Evolutionary conservation across 2,329 filamentous ascomycete species (phyloP).

Genomic region (Chalaropsis thielavioides): DNA sequence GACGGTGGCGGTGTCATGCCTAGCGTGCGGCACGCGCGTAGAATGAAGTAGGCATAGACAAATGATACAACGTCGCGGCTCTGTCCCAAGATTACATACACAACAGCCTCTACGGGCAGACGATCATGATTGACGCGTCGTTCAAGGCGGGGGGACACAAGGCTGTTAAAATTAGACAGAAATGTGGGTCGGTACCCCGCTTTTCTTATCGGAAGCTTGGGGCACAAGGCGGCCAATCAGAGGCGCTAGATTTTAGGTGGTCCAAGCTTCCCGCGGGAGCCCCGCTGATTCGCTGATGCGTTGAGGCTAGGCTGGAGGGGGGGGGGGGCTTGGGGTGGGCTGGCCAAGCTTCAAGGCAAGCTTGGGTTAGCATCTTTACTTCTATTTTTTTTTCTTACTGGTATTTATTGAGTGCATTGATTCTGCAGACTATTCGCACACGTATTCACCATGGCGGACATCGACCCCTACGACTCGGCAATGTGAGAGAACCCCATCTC

Average conservation of each 20-base stretch:
- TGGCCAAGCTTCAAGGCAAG: neutral
- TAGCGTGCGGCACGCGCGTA: conserved; percentile 31
- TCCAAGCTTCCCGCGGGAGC: conserved; percentile 12
- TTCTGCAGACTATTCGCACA: neutral
- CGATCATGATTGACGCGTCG: too few relatives aligned
- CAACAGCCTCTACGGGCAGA: too few relatives aligned
- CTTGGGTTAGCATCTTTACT: neutral
- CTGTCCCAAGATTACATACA: too few relatives aligned
- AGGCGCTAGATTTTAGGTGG: neutral
- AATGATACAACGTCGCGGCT: too few relatives aligned
- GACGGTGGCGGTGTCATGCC: conserved; percentile 37
- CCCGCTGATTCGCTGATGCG: conserved; percentile 4
- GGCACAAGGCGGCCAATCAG: conserved; percentile 13
- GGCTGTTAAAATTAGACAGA: neutral
- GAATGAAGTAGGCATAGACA: conserved; percentile 35
- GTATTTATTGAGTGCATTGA: neutral
- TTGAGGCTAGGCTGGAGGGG: neutral
- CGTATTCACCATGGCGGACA: conserved; percentile 31
- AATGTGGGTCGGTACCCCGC: neutral
- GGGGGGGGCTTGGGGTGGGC: neutral
- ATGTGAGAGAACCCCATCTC: conserved; percentile 41
- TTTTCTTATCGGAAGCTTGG: conserved; percentile 17
- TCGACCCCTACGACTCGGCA: conserved; percentile 60
- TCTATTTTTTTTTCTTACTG: neutral
- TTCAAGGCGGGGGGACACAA: neutral